Evolutionary conservation across 129 eudicot genomes (phyloP), one percentile per base, ranked within the genome.

Genomic region (Tagetes patula): DNA sequence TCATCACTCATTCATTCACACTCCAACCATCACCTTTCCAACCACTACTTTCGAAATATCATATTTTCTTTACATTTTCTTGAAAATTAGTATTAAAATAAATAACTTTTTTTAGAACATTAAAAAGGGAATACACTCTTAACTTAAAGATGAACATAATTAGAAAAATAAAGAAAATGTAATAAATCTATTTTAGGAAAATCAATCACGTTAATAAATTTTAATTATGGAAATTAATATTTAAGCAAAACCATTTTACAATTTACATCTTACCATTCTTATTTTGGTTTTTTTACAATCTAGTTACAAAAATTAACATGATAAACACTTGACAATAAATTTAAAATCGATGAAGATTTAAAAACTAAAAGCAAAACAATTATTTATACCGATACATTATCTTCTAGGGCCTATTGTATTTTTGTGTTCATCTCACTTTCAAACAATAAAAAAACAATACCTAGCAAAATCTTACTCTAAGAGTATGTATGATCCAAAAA

Each of bases 21-120:
- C 59, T 52, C 52, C 81, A 69, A 77, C 73, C 60, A 78, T 71
- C 77, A 71, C 69, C 77, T 71, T 71, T 72, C 78, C 73, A 78
- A 78, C 60, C 77, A 48, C 36, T 53, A 71, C 72, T 50, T 71
- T 71, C 73, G 52, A 71, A 63, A 66, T 62, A 33, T 49, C 33
- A 48, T 32, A 36, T 52, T 49, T 32, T 33, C 54, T 30, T 64
- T 32, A 39, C 41, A 54, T 4, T 11, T 20, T 37, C 6, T 37
- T 37, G 48, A 70, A 13, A 58, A 61, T 13, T 4, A 4, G 61
- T 47, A 47, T 0, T 40, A 40, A 40, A 40, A 40, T 11, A 47
- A 2, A 0, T 47, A 2, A 43, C 48, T 47, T 10, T 10, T 11
- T 47, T 47, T 47, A 47, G n/a, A 4, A 47, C 10, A 11, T 52